Evolutionary conservation across 345 rosid genomes (phyloP).

Genomic region (Theobroma cacao): DNA sequence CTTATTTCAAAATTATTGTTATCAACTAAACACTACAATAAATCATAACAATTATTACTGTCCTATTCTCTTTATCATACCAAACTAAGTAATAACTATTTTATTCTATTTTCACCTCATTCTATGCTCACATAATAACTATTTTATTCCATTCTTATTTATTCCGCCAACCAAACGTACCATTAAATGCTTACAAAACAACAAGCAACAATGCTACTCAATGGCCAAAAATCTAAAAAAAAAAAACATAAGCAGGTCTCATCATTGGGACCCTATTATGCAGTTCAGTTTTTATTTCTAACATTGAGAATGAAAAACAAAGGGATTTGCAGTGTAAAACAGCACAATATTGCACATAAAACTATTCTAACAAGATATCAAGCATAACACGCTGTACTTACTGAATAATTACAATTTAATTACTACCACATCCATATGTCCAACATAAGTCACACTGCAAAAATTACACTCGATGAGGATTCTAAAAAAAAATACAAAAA

Average conservation of each 20-base stretch:
- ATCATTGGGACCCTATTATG: background rate
- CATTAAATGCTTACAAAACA: background rate
- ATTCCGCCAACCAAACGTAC: too few relatives aligned
- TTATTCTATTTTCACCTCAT: too few relatives aligned
- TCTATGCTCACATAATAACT: too few relatives aligned
- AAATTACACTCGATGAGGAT: background rate
- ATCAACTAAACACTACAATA: too few relatives aligned
- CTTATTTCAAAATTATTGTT: too few relatives aligned
- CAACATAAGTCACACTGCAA: background rate
- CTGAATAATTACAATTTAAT: constrained; percentile 7
- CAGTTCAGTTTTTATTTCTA: background rate
- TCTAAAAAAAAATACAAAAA: background rate
- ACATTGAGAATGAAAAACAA: background rate
- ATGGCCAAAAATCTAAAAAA: background rate
- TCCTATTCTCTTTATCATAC: too few relatives aligned
- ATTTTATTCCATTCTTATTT: too few relatives aligned
- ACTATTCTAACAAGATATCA: background rate
- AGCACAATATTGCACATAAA: background rate
- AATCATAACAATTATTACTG: too few relatives aligned
- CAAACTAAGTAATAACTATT: too few relatives aligned
- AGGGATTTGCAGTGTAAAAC: background rate
- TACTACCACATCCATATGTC: background rate
- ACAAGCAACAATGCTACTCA: background rate
- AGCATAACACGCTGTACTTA: background rate
- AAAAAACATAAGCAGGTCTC: background rate